Percentiles rank a stretch among this genome's conserved stretches.
These are phyloP conservation scores for Puya raimondii DNA, from an alignment of 176 grass and related monocot species.

Conservation along the genomic window DNA sequence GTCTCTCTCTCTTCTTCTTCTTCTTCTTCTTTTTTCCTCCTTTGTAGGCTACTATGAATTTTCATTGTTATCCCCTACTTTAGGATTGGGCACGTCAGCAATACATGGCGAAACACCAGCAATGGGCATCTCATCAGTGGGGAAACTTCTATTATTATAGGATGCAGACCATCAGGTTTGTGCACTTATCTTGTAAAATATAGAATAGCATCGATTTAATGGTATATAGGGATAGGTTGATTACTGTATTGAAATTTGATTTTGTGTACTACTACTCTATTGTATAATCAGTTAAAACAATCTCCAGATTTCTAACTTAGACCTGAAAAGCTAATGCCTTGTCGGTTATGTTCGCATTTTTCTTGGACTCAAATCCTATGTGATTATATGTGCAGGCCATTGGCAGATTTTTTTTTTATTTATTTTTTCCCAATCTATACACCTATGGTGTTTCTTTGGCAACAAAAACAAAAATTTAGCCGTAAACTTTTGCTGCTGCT, in stretches of 20 bases:
- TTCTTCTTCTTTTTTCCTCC: background rate
- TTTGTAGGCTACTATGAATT: conserved; percentile 1
- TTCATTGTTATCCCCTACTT: conserved; percentile 7
- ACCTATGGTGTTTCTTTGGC: too few relatives aligned
- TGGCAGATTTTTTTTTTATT: too few relatives aligned
- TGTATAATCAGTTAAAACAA: background rate
- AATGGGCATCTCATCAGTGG: conserved; percentile 97
- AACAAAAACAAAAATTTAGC: too few relatives aligned
- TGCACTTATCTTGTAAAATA: background rate
- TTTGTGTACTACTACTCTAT: background rate
- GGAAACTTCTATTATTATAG: conserved; percentile 99
- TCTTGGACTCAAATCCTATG: too few relatives aligned
- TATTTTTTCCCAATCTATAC: too few relatives aligned
- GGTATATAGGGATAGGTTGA: background rate
- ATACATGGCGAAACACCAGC: conserved; percentile 92
- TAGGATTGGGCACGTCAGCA: conserved; percentile 96
- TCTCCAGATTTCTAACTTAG: background rate
- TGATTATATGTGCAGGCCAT: too few relatives aligned
- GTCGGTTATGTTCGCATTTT: too few relatives aligned
- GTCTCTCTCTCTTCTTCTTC: background rate
- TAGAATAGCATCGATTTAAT: background rate
- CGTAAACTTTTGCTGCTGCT: too few relatives aligned
- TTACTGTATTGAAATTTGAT: background rate
- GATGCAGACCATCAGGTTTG: conserved; percentile 90
- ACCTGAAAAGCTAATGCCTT: too few relatives aligned